Conservation (phyloP, 768 basidiomycete species). For the Leccinum pellstonianum region DNA sequence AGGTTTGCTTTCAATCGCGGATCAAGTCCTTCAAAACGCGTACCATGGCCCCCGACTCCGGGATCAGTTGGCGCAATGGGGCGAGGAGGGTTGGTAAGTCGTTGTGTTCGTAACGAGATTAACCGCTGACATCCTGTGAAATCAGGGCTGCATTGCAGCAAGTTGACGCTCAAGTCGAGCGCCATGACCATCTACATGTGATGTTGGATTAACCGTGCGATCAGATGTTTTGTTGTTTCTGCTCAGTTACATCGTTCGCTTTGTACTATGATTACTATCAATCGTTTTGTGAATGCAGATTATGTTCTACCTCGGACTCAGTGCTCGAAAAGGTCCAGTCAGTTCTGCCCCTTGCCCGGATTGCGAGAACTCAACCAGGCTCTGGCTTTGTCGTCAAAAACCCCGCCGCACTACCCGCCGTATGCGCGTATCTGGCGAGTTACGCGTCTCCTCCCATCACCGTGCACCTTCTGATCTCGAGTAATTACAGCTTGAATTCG, state of each 20-base stretch:
- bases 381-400: constrained; percentile 29
- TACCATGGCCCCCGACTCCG: neutral
- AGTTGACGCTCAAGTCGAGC: too few species aligned
- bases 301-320: constrained; percentile 6
- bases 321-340: constrained; percentile 24
- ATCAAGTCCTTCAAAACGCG: neutral
- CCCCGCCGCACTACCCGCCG: constrained; percentile 23
- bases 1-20: neutral
- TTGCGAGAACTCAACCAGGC: constrained; percentile 27
- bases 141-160: too few species aligned
- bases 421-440: constrained; percentile 35
- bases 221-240: too few species aligned
- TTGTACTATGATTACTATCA: too few species aligned
- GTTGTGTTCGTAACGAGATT: too few species aligned
- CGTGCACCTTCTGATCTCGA: neutral
- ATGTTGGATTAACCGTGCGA: too few species aligned
- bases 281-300: too few species aligned
- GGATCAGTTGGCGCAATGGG: neutral
- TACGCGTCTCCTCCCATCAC: constrained; percentile 1
- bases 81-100: neutral
- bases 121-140: too few species aligned
- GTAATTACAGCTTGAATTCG: constrained; percentile 22
- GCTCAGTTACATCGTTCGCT: too few species aligned
- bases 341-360: constrained; percentile 17
- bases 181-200: too few species aligned